Evolutionary conservation across 176 grass and related monocot genomes (phyloP), one percentile per base, ranked within the genome.

Genomic region (Musa troglodytarum): DNA sequence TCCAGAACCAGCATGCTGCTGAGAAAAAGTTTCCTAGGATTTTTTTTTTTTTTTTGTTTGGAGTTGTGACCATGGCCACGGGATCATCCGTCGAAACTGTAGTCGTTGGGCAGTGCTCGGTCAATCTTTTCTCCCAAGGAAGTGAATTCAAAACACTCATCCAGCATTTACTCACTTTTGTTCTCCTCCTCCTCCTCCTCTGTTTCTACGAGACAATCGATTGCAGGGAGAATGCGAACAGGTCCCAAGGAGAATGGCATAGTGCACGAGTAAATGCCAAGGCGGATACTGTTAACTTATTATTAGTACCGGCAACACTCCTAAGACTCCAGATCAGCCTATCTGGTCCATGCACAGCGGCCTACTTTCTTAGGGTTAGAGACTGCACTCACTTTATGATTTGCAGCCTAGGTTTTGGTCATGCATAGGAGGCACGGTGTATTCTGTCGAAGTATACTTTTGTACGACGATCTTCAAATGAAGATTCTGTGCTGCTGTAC

Each of bases 381-480:
- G 5, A 14, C 11, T 57, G 3, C 17, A 16, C 13, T 57, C 17
- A 4, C 3, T 57, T 57, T 57, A 16, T 57, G 17, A 43, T 43
- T 57, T 57, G 55, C 55, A 53, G 23, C 79, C 65, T 66, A 73
- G 10, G 62, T 63, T 62, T 77, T 24, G 11, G 56, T 21, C 22
- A 66, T 63, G 11, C 9, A 1, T 73, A 75, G 79, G 54, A 79
- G 69, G 78, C 79, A 88, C 81, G 6, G 4, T 43, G 34, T 6
- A 43, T 43, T 43, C 4, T 43, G 34, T 43, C 34, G 6, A 43
- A 43, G 6, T 5, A 43, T 43, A 43, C 34, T 43, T 43, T 43
- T 43, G 34, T 43, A 43, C 34, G 6, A 83, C 83, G 81, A 67
- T 71, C 74, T 19, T 67, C 50, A 50, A 57, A 51, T 70, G 52